phyloP scores from a whole-genome alignment of 1,284 basidiomycete genomes.

The Rhodotorula sp. region DNA sequence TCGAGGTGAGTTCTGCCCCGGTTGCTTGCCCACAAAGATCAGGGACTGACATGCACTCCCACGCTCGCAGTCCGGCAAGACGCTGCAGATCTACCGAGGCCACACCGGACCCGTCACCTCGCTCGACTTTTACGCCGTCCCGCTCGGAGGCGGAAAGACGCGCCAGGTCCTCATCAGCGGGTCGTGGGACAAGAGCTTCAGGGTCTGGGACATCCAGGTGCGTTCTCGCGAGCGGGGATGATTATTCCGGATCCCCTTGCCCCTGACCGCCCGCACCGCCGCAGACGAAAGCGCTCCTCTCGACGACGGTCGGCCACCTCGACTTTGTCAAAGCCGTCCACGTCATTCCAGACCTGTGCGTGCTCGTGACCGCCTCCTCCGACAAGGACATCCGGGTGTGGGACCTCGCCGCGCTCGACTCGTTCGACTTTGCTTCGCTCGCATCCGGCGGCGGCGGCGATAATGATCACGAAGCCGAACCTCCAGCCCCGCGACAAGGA shows the following conservation, averaged over 20 bases:
- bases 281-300: conserved; percentile 68
- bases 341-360: conserved; percentile 61
- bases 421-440: conserved; percentile 48
- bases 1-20: conserved; percentile 60
- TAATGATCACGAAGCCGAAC: background rate
- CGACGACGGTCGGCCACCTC: conserved; percentile 66
- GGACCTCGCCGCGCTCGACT: conserved; percentile 54
- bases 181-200: conserved; percentile 89
- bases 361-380: conserved; percentile 82
- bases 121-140: conserved; percentile 59
- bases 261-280: background rate
- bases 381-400: conserved; percentile 87
- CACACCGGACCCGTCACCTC: conserved; percentile 84
- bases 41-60: conserved; percentile 5
- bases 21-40: background rate
- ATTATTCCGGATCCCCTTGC: background rate
- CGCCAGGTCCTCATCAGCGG: conserved; percentile 64
- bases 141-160: conserved; percentile 8
- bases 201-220: conserved; percentile 74
- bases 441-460: background rate
- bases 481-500: conserved; percentile 23
- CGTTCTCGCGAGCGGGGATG: too few relatives aligned
- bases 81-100: conserved; percentile 66
- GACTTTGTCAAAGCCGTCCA: conserved; percentile 83
- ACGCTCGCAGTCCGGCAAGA: conserved; percentile 67